Evolutionary conservation across 2,329 filamentous ascomycete species (phyloP).

Genomic region (Pseudogymnoascus sp.): DNA sequence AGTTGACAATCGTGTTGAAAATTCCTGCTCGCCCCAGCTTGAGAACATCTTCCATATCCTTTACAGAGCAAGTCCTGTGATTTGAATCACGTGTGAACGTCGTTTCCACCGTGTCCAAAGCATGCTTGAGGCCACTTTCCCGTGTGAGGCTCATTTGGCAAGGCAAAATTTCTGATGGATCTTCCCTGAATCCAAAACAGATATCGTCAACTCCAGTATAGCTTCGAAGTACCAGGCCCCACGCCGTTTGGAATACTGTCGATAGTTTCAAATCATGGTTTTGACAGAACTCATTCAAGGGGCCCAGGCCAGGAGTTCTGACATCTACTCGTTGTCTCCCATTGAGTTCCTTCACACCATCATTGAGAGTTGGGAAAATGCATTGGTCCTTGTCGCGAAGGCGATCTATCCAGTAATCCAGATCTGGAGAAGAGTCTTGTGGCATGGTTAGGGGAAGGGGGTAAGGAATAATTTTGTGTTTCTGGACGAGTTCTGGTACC

Average conservation of each 20-base stretch:
- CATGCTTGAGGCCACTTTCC: not conserved
- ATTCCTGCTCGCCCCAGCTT: not conserved
- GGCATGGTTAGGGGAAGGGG: too few relatives aligned
- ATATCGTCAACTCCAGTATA: slow-evolving; percentile 42
- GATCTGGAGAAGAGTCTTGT: not conserved
- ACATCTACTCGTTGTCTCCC: not conserved
- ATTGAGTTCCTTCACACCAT: not conserved
- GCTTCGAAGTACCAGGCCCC: slow-evolving; percentile 42
- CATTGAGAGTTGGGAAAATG: not conserved
- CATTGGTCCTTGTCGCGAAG: not conserved
- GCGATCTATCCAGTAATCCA: not conserved
- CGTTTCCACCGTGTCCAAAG: not conserved
- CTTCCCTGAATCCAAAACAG: slow-evolving; percentile 39
- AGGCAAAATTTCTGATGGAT: slow-evolving; percentile 22
- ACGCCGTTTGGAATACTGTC: slow-evolving; percentile 41
- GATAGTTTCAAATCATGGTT: not conserved
- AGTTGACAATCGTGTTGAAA: not conserved
- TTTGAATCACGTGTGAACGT: not conserved
- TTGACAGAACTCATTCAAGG: not conserved
- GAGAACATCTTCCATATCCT: slow-evolving; percentile 11
- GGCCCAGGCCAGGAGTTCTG: not conserved
- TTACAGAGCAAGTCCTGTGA: not conserved
- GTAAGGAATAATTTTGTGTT: too few relatives aligned
- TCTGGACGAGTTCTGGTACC: too few relatives aligned
- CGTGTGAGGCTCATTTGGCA: not conserved